Base-by-base conservation (phyloP, 371 early-diverging fungal species). In the Saksenaea vasiformis region DNA sequence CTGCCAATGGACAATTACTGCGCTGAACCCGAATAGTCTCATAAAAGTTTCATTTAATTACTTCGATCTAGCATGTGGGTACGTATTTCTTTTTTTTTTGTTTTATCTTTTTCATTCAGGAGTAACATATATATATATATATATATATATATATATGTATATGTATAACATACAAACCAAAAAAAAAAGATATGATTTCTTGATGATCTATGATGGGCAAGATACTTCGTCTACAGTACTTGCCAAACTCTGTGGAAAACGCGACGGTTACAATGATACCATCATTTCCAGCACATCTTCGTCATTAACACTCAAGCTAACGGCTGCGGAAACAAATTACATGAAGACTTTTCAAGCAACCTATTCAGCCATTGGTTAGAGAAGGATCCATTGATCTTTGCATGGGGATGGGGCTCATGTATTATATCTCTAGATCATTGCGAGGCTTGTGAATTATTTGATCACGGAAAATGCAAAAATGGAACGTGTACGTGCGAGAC, bases 121-220 rank as follows among this genome's bases (percentile, higher is more conserved):
- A 31, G 31, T 31, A 31, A 31, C 2, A 31, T 4, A 31, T 31
- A 31, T 7, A 31, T 31, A 31, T 31, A 4, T 2, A 31, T 31
- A 31, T 31, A n/a, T n/a, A 31, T 4, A 31, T 4, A 31, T 31
- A 31, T 7, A 31, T 31, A 31, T 31, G 2, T 2, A 31, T 31
- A 31, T 31, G n/a, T 31, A 31, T 31, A 7, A 31, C 7, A 22
- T 19, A 22, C 14, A 47, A 44, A 22, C 19, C n/a, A n/a, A 2
- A 47, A 22, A 47, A 47, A 22, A 22, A 47, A 47, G 51, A 5
- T 22, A 47, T 58, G 22, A 63, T 36, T 26, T 58, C 41, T 56
- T 62, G 68, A 24, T 44, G 56, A 4, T 67, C 63, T n/a, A 67
- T 35, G 39, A 67, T 37, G 27, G 41, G 28, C 3, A 62, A 37